Evolutionary conservation across 257 asterid genomes (phyloP), one percentile per base, ranked within the genome.

Genomic region (Ligustrum vulgare): DNA sequence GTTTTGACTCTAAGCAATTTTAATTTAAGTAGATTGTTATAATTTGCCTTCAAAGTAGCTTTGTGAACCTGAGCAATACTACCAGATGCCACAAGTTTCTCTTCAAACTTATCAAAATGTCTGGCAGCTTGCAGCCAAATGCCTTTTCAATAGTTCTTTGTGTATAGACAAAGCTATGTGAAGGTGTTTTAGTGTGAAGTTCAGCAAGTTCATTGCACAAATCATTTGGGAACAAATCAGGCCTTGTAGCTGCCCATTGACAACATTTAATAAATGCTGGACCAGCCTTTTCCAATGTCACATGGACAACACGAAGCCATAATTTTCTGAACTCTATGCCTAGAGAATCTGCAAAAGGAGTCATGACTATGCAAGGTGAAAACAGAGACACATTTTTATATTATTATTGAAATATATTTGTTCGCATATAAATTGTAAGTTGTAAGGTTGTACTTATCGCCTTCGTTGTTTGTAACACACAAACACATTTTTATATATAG

Each of bases 191-290:
- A 22, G 83, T 73, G 79, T 91, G 98, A 78, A 93, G 97, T 80
- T 84, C 89, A 54, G 93, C 85, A 67, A 93, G 98, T 82, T 91
- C 96, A 31, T 78, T 67, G 67, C 97, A 89, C 67, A 93, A 78
- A 82, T 93, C 98, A 72, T 72, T 82, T 41, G 96, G 94, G 77
- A 93, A 7, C n/a, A n/a, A n/a, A n/a, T n/a, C n/a, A n/a, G n/a
- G n/a, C n/a, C n/a, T n/a, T n/a, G n/a, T n/a, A n/a, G 98, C 97
- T 32, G 98, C 98, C 98, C 98, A 91, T 72, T 93, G 98, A 68
- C 98, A 97, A 97, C 98, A 93, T 78, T 93, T 93, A 77, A 93
- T 93, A 82, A 91, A 93, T 67, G 98, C 97, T 39, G 98, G 97
- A 43, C 98, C 98, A 35, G 96, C 98, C 84, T 85, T 93, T 82